These are phyloP conservation scores for Pyrrhoderma lamaoense DNA, from an alignment of 1,284 basidiomycete genomes.

Conservation along the genomic window DNA sequence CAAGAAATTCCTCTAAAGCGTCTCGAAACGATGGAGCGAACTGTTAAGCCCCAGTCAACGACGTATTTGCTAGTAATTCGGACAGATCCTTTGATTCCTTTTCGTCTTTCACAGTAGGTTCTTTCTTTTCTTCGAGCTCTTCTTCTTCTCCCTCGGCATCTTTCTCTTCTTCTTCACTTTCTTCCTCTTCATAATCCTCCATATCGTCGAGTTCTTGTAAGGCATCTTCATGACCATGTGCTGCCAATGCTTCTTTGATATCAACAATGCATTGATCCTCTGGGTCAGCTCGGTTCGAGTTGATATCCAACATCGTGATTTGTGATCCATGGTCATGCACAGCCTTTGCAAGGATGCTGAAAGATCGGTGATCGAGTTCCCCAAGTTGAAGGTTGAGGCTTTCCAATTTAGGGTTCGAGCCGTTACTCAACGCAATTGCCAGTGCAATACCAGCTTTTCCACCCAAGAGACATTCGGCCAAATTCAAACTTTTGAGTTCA, in stretches of 20 bases:
- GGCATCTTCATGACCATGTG: slow-evolving; percentile 73
- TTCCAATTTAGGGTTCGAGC: slow-evolving; percentile 69
- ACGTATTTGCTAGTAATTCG: slow-evolving; percentile 20
- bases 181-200: slow-evolving; percentile 45
- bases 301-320: slow-evolving; percentile 70
- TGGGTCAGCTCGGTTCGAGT: slow-evolving; percentile 82
- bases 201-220: slow-evolving; percentile 72
- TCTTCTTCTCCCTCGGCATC: slow-evolving; percentile 31
- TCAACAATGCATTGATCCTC: slow-evolving; percentile 71
- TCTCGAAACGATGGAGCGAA: too few species aligned
- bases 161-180: slow-evolving; percentile 37
- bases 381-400: slow-evolving; percentile 84
- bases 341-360: slow-evolving; percentile 59
- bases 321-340: slow-evolving; percentile 52
- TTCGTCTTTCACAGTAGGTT: slow-evolving; percentile 23
- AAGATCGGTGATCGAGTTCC: slow-evolving; percentile 71
- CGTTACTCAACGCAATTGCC: slow-evolving; percentile 47
- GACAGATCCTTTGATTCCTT: slow-evolving; percentile 22
- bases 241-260: slow-evolving; percentile 57
- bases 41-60: slow-evolving; percentile 7
- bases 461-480: slow-evolving; percentile 84
- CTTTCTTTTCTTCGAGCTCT: slow-evolving; percentile 30
- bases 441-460: slow-evolving; percentile 52
- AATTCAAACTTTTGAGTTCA: slow-evolving; percentile 68
- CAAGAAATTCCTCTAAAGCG: too few species aligned